Conservation (phyloP, 805 yeast genomes). For the Candida berthetii region DNA sequence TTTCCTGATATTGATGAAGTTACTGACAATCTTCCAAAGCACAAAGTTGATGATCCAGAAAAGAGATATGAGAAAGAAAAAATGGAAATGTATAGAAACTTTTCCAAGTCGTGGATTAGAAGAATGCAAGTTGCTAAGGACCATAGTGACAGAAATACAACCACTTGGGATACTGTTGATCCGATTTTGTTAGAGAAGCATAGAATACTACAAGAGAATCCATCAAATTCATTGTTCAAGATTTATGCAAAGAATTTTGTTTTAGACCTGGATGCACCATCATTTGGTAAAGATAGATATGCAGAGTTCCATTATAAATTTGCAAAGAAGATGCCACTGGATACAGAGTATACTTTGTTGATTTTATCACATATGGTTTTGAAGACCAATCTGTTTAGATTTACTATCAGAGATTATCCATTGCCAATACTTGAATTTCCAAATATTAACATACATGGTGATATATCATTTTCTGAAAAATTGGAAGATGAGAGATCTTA, state of each 20-base stretch:
- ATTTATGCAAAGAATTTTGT: slow-evolving; percentile 14
- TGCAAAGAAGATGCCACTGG: slow-evolving; percentile 49
- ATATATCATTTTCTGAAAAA: slow-evolving; percentile 54
- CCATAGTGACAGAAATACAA: no score
- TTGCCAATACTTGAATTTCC: slow-evolving; percentile 49
- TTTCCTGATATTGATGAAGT: slow-evolving; percentile 11
- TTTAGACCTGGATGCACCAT: slow-evolving; percentile 21
- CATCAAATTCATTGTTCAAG: not conserved
- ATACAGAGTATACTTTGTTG: slow-evolving; percentile 46
- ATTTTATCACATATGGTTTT: slow-evolving; percentile 43
- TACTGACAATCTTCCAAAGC: slow-evolving; percentile 16
- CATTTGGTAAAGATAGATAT: slow-evolving; percentile 20
- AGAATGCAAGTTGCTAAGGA: slow-evolving; percentile 23
- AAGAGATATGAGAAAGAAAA: slow-evolving; percentile 26
- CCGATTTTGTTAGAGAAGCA: not conserved
- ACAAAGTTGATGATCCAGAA: slow-evolving; percentile 24
- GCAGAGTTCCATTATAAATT: slow-evolving; percentile 28
- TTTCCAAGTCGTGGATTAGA: slow-evolving; percentile 35
- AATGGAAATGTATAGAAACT: slow-evolving; percentile 21
- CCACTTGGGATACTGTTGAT: not conserved
- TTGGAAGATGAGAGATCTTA: slow-evolving; percentile 37
- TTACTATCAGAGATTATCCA: slow-evolving; percentile 49
- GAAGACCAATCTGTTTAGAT: slow-evolving; percentile 33
- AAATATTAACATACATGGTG: slow-evolving; percentile 32
- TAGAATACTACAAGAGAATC: slow-evolving; percentile 28